Evolutionary conservation across 768 basidiomycete genomes (phyloP).

Genomic region (Pholiota microspora): DNA sequence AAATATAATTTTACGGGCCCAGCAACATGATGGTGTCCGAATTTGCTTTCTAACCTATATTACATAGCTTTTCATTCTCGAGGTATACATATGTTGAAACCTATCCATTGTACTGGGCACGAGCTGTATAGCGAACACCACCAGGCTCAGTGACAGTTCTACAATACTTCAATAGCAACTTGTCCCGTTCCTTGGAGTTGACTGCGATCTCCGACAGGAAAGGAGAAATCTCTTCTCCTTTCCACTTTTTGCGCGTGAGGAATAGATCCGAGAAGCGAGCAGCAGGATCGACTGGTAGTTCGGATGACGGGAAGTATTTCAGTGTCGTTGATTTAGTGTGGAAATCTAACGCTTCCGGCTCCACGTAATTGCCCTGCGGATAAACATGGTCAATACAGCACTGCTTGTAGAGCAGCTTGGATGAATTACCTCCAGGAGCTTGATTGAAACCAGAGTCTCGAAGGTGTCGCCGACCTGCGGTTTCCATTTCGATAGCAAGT

Average conservation of each 20-base stretch:
- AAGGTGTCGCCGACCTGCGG: conserved; percentile 77
- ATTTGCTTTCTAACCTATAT: too few relatives aligned
- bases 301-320: conserved; percentile 73
- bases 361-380: conserved; percentile 73
- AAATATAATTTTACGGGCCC: not conserved
- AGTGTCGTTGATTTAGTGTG: conserved; percentile 33
- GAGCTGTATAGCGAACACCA: conserved; percentile 73
- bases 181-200: conserved; percentile 86
- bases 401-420: too few relatives aligned
- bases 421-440: conserved; percentile 59
- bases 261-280: conserved; percentile 89
- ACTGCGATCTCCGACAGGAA: conserved; percentile 83
- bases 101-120: conserved; percentile 57
- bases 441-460: conserved; percentile 54
- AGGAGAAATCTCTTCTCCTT: conserved; percentile 72
- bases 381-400: not conserved
- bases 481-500: conserved; percentile 70
- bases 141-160: conserved; percentile 68
- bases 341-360: conserved; percentile 34
- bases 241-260: conserved; percentile 74
- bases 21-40: too few relatives aligned
- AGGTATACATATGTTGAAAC: too few relatives aligned
- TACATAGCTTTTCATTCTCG: too few relatives aligned
- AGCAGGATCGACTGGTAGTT: conserved; percentile 74
- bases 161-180: conserved; percentile 82